Evolutionary conservation across 345 rosid genomes (phyloP), one percentile per base, ranked within the genome.

Genomic region (Hirschfeldia incana): DNA sequence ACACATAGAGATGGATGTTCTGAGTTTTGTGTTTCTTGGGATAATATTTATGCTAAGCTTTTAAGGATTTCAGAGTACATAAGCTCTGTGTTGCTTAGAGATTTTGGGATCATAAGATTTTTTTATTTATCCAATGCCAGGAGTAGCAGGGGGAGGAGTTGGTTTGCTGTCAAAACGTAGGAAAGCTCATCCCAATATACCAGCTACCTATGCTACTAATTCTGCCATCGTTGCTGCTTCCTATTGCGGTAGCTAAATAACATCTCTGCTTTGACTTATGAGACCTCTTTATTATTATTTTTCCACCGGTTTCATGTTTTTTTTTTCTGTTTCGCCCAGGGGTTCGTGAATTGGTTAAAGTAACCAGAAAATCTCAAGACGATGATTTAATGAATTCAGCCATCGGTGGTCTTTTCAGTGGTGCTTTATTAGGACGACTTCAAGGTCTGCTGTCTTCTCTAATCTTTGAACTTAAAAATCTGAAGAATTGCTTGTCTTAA

Each of bases 361-460:
- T 79, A 28, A 83, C 83, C 65, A 84, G 92, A 46, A 87, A 85
- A 85, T 83, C 94, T 55, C 93, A 85, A n/a, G 83, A 86, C 5
- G 88, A 80, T 62, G 98, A 91, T 85, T 77, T 88, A 60, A 57
- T 89, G 63, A 91, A 93, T 80, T 91, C 94, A 66, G 89, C 87
- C 28, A 65, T 89, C 58, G 94, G 91, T 2, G 98, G 97, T 55
- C 86, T 91, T 66, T 88, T 90, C 32, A 84, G 85, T 33, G 97
- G 97, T 74, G 91, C 94, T 72, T 61, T 92, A 73, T 87, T 92
- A 74, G 97, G 97, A 65, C 86, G 92, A 66, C 92, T 90, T 76
- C 96, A 90, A 83, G 94, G 96, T 51, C 53, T 42, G 32, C 64
- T 59, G 33, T 59, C 12, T 74, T 74, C 65, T 65, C 42, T 64